Evolutionary conservation across 805 yeast genomes (phyloP), one percentile per base, ranked within the genome.

Genomic region (Hanseniaspora singularis): DNA sequence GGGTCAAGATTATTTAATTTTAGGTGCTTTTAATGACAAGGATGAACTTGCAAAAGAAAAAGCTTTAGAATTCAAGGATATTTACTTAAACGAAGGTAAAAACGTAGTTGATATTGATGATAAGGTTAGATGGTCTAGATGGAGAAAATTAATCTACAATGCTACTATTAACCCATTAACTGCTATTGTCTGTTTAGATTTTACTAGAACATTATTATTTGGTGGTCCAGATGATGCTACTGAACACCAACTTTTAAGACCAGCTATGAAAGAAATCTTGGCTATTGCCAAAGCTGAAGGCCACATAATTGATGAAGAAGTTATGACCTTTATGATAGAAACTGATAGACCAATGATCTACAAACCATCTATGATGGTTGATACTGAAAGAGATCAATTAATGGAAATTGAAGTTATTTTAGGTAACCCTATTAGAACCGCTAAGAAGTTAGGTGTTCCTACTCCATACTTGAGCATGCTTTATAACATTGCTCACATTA

Each of bases 311-410:
- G 75, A 76, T 1, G 68, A 60, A 20, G 72, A 63, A n/a, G 59
- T 69, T 18, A 73, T 73, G 50, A 66, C 73, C 23, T 51, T 56
- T 39, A 72, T 76, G 67, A 58, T 76, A 31, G 77, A 75, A 52
- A 67, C 75, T 18, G 82, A 79, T 55, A 81, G 70, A 49, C 76
- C 75, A 10, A 67, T 64, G 30, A 73, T 70, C 62, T 81, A 73
- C 58, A 68, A 70, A 43, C 89, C 89, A 2, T 79, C 87, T 3
- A 81, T 81, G 89, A 64, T 72, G 51, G 81, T 79, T 10, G 92
- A 81, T 56, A 70, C 71, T 18, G 64, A 73, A 42, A 77, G 79
- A 52, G 76, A 77, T 22, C 78, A 81, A 56, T 76, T 77, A 40
- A 72, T 82, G 53, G 94, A 84, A 60, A 61, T 77, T 24, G 87